Evolutionary conservation across 2,329 filamentous ascomycete species (phyloP), one percentile per base, ranked within the genome.

Genomic region (Diplodia seriata): DNA sequence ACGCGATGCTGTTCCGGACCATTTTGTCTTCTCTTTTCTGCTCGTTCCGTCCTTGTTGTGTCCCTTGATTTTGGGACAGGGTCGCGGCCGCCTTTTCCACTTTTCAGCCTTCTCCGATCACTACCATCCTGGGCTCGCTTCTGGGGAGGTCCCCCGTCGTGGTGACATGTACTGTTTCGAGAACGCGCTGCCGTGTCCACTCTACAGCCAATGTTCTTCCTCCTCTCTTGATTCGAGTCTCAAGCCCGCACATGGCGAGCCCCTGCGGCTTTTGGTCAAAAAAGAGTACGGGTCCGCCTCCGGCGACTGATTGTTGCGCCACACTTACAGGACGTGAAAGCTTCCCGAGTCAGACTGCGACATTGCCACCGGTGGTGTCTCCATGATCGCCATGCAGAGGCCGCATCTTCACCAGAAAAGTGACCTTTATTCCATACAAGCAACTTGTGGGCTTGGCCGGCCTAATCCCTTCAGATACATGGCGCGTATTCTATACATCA

Each of bases 1-100:
- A 62, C 40, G 50, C 18, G 40, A 62, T 12, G 26, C 59, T 63
- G 59, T 51, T 51, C 26, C 59, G 50, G 57, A 23, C n/a, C 57
- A 61, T 61, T 38, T 43, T 59, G 18, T 61, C 33, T 18, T 29
- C 57, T 49, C 9, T 26, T 33, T 4, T 29, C n/a, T 23, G 50
- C 38, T 51, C 31, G 59, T 63, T 63, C 50, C 59, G 47, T 23
- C 23, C 36, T 47, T 47, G 43, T 9, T 47, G 18, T 47, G 43
- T n/a, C 12, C 50, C n/a, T 11, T 20, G 38, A n/a, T 18, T n/a
- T 20, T 11, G n/a, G n/a, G 18, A 23, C 57, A 9, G 40, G n/a
- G 15, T 23, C 49, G 36, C 47, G 54, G n/a, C 12, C 12, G 31
- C n/a, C 20, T 26, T 38, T 9, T 51, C 29, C 23, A 26, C 29